Conservation (phyloP, 306 rosid genomes). For the Medicago ruthenica region DNA sequence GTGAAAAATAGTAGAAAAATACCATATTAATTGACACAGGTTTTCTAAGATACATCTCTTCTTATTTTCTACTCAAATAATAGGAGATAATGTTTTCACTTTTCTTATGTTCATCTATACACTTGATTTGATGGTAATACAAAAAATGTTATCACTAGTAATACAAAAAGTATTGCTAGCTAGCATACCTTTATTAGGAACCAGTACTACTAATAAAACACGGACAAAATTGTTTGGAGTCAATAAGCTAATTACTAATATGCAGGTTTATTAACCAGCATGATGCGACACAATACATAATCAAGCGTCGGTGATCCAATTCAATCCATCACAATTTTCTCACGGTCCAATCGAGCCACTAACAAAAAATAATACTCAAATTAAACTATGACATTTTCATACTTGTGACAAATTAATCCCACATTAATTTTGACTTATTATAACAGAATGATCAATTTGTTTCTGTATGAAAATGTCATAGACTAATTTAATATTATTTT, state of each 20-base stretch:
- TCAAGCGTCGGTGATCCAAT: too few species aligned
- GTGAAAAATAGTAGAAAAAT: background rate
- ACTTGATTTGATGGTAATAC: background rate
- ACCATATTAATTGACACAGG: background rate
- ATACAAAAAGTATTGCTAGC: background rate
- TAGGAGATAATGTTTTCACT: background rate
- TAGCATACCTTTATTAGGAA: background rate
- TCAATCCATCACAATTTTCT: too few species aligned
- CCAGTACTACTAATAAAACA: background rate
- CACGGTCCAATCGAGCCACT: too few species aligned
- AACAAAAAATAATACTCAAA: too few species aligned
- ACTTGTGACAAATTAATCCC: too few species aligned
- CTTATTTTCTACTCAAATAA: background rate
- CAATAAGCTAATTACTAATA: background rate
- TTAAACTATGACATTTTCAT: too few species aligned
- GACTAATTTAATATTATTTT: too few species aligned
- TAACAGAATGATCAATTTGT: too few species aligned
- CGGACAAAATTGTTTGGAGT: background rate
- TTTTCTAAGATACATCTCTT: background rate
- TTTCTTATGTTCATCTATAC: background rate
- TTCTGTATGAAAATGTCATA: too few species aligned
- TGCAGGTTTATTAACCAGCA: background rate
- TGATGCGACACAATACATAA: too few species aligned
- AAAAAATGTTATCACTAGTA: too few species aligned
- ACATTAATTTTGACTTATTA: too few species aligned